A percentile compares a stretch with the other conserved stretches of the same genome.
phyloP scores from a whole-genome alignment of 2,329 filamentous ascomycete genomes.

The Aspergillus fumigatiaffinis region DNA sequence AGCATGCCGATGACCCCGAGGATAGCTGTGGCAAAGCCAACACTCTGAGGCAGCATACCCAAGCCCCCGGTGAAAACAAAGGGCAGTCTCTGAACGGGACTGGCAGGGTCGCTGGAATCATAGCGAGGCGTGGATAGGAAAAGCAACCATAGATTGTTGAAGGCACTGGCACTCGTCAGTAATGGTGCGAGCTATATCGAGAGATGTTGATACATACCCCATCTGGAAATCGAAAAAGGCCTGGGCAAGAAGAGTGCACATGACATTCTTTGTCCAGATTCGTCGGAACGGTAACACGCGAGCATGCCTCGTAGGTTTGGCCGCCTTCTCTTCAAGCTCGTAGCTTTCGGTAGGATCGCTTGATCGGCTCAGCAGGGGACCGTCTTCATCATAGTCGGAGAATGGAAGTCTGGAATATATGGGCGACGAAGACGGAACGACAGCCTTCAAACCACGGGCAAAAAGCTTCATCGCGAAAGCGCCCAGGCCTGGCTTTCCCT shows the following conservation, averaged over 20 bases:
- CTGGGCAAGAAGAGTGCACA: conserved; percentile 58
- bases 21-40: conserved; percentile 71
- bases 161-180: conserved; percentile 47
- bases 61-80: conserved; percentile 66
- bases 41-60: conserved; percentile 64
- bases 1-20: conserved; percentile 70
- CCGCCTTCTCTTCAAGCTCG: conserved; percentile 34
- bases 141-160: conserved; percentile 72
- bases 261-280: conserved; percentile 54
- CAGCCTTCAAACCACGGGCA: conserved; percentile 20
- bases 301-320: conserved; percentile 34
- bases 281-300: conserved; percentile 45
- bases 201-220: conserved; percentile 24
- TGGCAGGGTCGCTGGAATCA: conserved; percentile 35
- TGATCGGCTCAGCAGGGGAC: conserved; percentile 31
- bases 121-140: conserved; percentile 71
- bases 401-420: conserved; percentile 32
- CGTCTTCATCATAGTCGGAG: conserved; percentile 34
- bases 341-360: conserved; percentile 31
- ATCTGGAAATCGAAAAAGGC: conserved; percentile 72
- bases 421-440: conserved; percentile 28
- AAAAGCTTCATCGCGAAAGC: conserved; percentile 27
- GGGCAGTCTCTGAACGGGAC: conserved; percentile 47
- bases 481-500: conserved; percentile 46
- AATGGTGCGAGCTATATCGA: not conserved